Base-by-base conservation (phyloP, 495 filamentous ascomycete species). In the Jackrogersella multiformis region DNA sequence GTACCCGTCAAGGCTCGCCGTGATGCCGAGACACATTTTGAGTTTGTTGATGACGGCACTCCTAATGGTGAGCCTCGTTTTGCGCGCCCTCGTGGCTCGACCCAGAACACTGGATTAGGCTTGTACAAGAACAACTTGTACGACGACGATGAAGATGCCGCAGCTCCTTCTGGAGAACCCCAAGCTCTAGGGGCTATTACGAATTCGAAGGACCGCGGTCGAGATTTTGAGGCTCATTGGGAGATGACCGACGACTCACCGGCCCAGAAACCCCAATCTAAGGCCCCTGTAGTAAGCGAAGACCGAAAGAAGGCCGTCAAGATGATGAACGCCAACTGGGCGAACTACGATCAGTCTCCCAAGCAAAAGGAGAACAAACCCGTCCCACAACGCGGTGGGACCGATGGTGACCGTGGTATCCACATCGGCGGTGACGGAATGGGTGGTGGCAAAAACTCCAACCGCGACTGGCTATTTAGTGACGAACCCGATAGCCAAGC, bases 21-120 rank as follows among this genome's bases (percentile, higher is more conserved):
- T 20, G 91, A 97, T 60, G 87, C 90, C 12, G 87, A 92, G 66
- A 78, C 88, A 0, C 92, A 97, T 77, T 96, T 97, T 67, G 84
- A 90, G 34, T 82, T 95, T 64, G 79, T 78, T 16, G 87, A 93
- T 71, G 73, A 80, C 30, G 78, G 75, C 6, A 63, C 70, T 34
- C 63, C 77, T 21, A 53, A 20, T 5, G 63, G 54, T 16, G 70
- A 76, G 38, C 63, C 73, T 21, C 75, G 77, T 35, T 58, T 67
- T 42, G 36, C 71, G 21, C 78, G 78, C 26, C 76, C 80, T 34
- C 79, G 85, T 60, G 86, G 85, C 12, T 49, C 78, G 7, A 78
- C 75, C 12, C 83, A 86, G 42, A 89, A 90, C 75, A 86, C 81
- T 21, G 88, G 88, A 23, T 75, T 88, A n/a, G 82, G 85, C 36